Percentiles rank a stretch among this genome's conserved stretches.
Evolutionary conservation across 2,329 filamentous ascomycete genomes (phyloP).

Genomic region (Ceratocystiopsis brevicomis): DNA sequence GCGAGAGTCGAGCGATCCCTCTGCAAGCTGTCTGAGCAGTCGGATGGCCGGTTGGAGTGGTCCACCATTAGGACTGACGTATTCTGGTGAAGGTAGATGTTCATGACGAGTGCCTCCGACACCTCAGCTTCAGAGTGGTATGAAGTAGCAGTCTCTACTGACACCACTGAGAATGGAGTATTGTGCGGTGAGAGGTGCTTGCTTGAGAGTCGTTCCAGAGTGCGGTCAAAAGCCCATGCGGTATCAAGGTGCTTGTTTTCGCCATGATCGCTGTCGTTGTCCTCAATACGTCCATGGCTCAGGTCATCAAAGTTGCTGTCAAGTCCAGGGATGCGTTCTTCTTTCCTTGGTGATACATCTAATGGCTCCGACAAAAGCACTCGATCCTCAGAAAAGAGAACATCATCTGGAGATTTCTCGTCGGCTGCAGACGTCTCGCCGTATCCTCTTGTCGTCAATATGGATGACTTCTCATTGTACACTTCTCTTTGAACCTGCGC

Average conservation of each 20-base stretch:
- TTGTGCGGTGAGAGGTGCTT: conserved; percentile 35
- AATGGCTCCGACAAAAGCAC: conserved; percentile 8
- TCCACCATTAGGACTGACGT: conserved; percentile 43
- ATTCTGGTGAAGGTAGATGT: conserved; percentile 45
- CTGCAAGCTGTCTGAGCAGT: conserved; percentile 19
- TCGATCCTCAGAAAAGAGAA: conserved; percentile 8
- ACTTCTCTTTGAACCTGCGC: background rate
- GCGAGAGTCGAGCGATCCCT: conserved; percentile 5
- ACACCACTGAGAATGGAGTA: conserved; percentile 43
- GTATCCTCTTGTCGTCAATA: no score
- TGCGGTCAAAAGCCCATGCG: conserved; percentile 26
- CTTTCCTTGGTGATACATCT: background rate
- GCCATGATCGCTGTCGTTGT: conserved; percentile 11
- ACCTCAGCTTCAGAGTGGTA: conserved; percentile 34
- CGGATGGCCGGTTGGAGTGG: conserved; percentile 31
- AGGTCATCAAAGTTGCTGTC: conserved; percentile 14
- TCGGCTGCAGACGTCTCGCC: no score
- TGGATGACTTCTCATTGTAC: no score
- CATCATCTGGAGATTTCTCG: background rate
- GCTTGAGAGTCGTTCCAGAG: conserved; percentile 33
- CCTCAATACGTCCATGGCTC: conserved; percentile 2
- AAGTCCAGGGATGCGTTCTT: no score
- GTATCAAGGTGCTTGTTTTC: conserved; percentile 8
- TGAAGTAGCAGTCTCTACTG: conserved; percentile 39
- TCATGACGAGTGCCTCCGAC: conserved; percentile 42